These are phyloP conservation scores for Verticillium nonalfalfae DNA, from an alignment of 2,329 filamentous ascomycete genomes.

Conservation along the genomic window DNA sequence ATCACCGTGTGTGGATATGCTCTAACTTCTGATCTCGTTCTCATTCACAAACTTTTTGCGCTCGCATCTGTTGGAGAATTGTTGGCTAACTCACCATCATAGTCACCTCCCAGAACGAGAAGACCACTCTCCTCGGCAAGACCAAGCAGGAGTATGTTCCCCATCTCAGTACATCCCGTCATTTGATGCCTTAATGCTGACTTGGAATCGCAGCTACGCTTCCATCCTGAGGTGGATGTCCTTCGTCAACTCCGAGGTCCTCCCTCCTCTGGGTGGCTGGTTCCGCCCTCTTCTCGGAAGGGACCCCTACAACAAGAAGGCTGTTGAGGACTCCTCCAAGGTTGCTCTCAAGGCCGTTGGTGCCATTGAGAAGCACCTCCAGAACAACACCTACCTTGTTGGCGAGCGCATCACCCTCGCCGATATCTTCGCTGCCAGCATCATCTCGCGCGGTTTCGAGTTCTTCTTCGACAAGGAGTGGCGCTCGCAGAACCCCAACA, in stretches of 20 bases:
- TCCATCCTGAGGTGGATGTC: constrained; percentile 99
- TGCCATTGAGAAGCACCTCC: constrained; percentile 80
- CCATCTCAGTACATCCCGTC: background rate
- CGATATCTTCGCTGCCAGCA: constrained; percentile 76
- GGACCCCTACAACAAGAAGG: constrained; percentile 96
- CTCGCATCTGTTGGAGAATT: constrained; percentile 17
- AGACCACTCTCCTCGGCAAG: constrained; percentile 98
- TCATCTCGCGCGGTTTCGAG: constrained; percentile 84
- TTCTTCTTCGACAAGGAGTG: constrained; percentile 90
- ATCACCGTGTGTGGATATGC: constrained; percentile 72
- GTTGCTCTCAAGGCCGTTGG: constrained; percentile 59
- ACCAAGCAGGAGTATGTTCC: constrained; percentile 90
- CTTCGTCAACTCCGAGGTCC: constrained; percentile 85
- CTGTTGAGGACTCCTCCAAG: constrained; percentile 74
- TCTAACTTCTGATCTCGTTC: constrained; percentile 70
- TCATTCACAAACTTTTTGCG: constrained; percentile 19
- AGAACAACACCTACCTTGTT: constrained; percentile 92
- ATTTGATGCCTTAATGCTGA: constrained; percentile 17
- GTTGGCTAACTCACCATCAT: constrained; percentile 11
- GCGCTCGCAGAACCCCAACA: constrained; percentile 75
- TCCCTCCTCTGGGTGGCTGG: constrained; percentile 69
- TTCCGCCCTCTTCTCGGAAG: constrained; percentile 79
- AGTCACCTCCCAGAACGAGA: constrained; percentile 99
- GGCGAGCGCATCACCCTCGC: constrained; percentile 96
- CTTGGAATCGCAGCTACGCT: constrained; percentile 56